Evolutionary conservation across 495 filamentous ascomycete species (phyloP).

Genomic region (Penicillium macrosclerotiorum): DNA sequence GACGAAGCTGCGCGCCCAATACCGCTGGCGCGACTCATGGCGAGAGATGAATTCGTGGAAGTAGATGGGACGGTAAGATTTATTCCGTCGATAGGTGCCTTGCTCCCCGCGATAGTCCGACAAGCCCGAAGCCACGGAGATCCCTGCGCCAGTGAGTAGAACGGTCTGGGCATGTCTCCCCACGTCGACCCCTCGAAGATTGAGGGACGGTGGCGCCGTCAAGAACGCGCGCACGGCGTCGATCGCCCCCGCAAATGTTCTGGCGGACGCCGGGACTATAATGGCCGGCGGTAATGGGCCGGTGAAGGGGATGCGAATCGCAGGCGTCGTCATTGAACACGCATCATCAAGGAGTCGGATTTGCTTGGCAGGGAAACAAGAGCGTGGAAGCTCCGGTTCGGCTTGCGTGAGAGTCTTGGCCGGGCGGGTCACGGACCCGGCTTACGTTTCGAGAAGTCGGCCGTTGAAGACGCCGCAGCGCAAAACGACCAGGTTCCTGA

Average conservation of each 20-base stretch:
- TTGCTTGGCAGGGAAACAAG: constrained; percentile 4
- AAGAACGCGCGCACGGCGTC: constrained; percentile 75
- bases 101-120: constrained; percentile 89
- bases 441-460: no score
- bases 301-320: constrained; percentile 90
- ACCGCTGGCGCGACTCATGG: constrained; percentile 88
- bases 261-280: constrained; percentile 69
- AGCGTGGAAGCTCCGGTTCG: not conserved
- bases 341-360: constrained; percentile 21
- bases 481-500: no score
- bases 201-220: constrained; percentile 48
- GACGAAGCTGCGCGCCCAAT: constrained; percentile 93
- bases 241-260: constrained; percentile 68
- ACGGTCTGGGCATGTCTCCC: constrained; percentile 55
- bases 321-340: constrained; percentile 59
- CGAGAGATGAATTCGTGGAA: constrained; percentile 79
- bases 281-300: constrained; percentile 74
- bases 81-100: constrained; percentile 90
- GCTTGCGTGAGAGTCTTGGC: constrained; percentile 10
- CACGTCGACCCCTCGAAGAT: constrained; percentile 48
- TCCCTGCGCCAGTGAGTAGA: constrained; percentile 88
- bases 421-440: not conserved
- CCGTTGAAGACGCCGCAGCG: no score
- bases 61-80: constrained; percentile 86
- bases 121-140: constrained; percentile 89